A percentile compares a stretch with the other conserved stretches of the same genome.
Evolutionary conservation across 371 early-diverging fungal species (phyloP).

Genomic region (Rhizopus sp.): DNA sequence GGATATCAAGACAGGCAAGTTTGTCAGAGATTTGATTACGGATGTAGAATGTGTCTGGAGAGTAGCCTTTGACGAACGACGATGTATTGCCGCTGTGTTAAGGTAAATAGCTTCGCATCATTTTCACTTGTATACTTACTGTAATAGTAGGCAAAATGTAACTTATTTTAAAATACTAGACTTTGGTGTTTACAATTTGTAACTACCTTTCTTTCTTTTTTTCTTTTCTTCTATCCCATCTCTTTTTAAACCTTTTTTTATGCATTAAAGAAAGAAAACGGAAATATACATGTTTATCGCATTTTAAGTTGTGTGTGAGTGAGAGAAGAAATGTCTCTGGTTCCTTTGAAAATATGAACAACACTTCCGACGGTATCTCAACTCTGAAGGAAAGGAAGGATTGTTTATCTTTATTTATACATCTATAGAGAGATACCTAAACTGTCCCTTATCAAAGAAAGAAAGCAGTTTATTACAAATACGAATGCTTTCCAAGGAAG

Average conservation of each 20-base stretch:
- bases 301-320: no score
- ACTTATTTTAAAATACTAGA: slow-evolving; percentile 58
- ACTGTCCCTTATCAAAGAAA: no score
- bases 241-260: background rate
- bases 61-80: slow-evolving; percentile 80
- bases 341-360: no score
- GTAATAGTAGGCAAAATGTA: slow-evolving; percentile 28
- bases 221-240: background rate
- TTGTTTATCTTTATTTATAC: no score
- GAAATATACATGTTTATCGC: no score
- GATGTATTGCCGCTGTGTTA: slow-evolving; percentile 88
- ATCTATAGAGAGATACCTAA: no score
- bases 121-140: background rate
- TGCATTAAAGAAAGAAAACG: no score
- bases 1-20: slow-evolving; percentile 84
- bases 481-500: no score
- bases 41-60: slow-evolving; percentile 90
- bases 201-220: background rate
- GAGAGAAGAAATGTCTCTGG: no score
- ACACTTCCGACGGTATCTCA: no score
- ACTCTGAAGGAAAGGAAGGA: no score
- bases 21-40: slow-evolving; percentile 73
- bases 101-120: slow-evolving; percentile 36
- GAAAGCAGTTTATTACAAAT: no score
- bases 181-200: slow-evolving; percentile 41